These are phyloP conservation scores for Ganoderma sp. DNA, from an alignment of 1,284 basidiomycete genomes.

Conservation along the genomic window DNA sequence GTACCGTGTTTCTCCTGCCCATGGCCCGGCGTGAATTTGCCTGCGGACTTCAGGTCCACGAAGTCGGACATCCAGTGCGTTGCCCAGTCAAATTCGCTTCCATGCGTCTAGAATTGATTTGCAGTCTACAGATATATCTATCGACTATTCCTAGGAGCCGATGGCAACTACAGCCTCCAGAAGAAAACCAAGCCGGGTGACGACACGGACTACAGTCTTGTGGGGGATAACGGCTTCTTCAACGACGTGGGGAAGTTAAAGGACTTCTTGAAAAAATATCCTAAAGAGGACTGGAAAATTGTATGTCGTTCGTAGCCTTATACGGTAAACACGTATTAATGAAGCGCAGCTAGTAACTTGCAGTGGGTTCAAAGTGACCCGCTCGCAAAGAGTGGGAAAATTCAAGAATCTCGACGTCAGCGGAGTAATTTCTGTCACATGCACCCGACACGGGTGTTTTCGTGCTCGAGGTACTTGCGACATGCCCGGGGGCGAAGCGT, in stretches of 20 bases:
- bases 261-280: neutral
- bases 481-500: neutral
- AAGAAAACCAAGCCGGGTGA: no score
- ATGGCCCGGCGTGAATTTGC: neutral
- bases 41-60: neutral
- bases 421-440: no score
- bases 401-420: neutral
- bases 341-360: neutral
- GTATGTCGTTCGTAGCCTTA: neutral
- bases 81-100: no score
- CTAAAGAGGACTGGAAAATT: neutral
- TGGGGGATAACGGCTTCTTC: neutral
- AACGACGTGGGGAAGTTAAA: neutral
- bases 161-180: neutral
- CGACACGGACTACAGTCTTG: neutral
- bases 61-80: neutral
- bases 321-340: no score
- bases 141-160: neutral
- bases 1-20: neutral
- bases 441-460: neutral
- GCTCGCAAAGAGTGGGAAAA: neutral
- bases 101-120: no score
- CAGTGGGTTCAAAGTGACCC: neutral
- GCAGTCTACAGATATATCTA: neutral
- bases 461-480: neutral